phyloP scores from a whole-genome alignment of 495 filamentous ascomycete species.

The Astrocystis sublimbata region DNA sequence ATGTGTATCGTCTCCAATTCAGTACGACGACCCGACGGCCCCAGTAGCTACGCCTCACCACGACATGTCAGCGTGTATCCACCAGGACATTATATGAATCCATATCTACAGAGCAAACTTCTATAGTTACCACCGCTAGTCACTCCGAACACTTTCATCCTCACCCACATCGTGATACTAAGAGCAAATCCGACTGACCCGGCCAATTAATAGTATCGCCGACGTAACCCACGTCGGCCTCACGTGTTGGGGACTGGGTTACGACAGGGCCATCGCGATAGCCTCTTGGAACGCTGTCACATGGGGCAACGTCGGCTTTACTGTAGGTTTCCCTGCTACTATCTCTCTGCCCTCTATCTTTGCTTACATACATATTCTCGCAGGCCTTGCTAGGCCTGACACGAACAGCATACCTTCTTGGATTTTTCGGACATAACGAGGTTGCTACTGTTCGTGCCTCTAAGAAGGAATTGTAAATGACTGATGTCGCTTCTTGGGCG shows the following conservation, averaged over 20 bases:
- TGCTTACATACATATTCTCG: neutral
- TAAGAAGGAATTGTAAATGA: neutral
- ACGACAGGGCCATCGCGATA: conserved; percentile 53
- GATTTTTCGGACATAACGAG: conserved; percentile 52
- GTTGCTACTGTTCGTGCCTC: neutral
- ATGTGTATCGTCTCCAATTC: neutral
- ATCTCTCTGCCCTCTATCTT: neutral
- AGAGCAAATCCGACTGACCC: neutral
- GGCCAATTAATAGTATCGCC: conserved; percentile 42
- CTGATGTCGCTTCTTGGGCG: neutral
- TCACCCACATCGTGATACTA: neutral
- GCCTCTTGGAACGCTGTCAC: conserved; percentile 66
- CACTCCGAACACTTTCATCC: neutral
- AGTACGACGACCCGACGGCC: neutral
- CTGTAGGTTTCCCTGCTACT: conserved; percentile 39
- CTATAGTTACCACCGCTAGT: too few species aligned
- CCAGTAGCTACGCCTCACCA: neutral
- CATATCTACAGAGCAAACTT: neutral
- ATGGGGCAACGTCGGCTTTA: conserved; percentile 73
- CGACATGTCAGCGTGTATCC: too few species aligned
- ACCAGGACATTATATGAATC: too few species aligned
- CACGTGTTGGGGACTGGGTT: conserved; percentile 60
- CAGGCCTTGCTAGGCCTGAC: conserved; percentile 56
- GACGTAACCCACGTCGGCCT: conserved; percentile 71
- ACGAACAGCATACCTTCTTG: conserved; percentile 57